A percentile compares a stretch with the other conserved stretches of the same genome.
These are phyloP conservation scores for Phialophora tarda DNA, from an alignment of 2,329 filamentous ascomycete genomes.

Conservation along the genomic window DNA sequence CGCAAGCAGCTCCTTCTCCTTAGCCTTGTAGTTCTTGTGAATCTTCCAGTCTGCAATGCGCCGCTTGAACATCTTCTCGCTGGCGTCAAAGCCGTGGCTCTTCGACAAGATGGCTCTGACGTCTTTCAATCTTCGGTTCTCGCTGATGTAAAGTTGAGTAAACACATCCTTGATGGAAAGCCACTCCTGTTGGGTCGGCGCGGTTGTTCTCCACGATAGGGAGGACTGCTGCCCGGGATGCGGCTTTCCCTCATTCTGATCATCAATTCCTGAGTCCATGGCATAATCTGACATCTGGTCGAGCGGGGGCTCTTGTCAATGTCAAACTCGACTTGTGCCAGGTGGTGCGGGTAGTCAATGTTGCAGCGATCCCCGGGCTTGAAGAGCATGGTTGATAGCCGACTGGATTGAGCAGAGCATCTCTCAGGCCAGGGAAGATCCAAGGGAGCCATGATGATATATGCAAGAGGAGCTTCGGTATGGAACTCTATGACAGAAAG, in stretches of 20 bases:
- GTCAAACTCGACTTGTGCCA: not conserved
- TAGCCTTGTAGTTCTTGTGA: constrained; percentile 35
- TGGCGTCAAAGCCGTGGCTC: constrained; percentile 34
- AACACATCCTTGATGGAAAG: constrained; percentile 32
- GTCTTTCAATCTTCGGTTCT: constrained; percentile 33
- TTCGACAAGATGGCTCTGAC: constrained; percentile 28
- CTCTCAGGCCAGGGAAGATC: not conserved
- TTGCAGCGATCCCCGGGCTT: not conserved
- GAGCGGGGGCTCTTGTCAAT: not conserved
- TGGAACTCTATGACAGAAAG: not conserved
- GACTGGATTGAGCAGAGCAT: not conserved
- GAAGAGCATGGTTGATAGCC: not conserved
- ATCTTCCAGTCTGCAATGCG: constrained; percentile 34
- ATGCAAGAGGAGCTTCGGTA: not conserved
- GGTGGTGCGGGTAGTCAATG: not conserved
- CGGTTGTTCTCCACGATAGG: constrained; percentile 17
- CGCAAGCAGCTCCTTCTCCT: constrained; percentile 31
- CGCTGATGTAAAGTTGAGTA: constrained; percentile 31
- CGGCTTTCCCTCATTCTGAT: not conserved
- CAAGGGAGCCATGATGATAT: constrained; percentile 7
- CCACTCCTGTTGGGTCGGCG: constrained; percentile 31
- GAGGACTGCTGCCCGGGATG: not conserved
- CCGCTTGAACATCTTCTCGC: constrained; percentile 36
- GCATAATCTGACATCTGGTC: not conserved
- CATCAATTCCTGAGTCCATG: constrained; percentile 9